Conservation (phyloP, 257 asterid genomes). For the Solanum stenotomum region DNA sequence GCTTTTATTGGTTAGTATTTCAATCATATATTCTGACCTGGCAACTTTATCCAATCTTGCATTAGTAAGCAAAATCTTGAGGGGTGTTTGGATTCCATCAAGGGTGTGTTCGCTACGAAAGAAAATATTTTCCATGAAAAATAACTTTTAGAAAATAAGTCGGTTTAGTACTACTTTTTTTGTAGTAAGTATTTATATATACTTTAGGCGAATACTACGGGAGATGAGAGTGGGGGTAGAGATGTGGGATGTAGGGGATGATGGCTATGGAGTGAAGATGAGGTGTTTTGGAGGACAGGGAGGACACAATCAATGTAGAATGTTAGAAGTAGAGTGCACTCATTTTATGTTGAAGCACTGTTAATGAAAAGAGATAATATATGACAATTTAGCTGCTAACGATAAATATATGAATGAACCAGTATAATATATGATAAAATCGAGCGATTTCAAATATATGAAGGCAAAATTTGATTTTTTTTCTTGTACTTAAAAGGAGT, state of each 20-base stretch:
- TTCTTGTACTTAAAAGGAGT: neutral
- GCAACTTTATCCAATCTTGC: neutral
- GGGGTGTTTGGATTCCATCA: neutral
- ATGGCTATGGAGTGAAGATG: too few species aligned
- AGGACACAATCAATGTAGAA: neutral
- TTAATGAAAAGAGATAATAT: too few species aligned
- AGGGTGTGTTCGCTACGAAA: neutral
- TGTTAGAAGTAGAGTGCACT: neutral
- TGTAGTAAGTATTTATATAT: too few species aligned
- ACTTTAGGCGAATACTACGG: accelerated
- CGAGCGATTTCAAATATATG: neutral
- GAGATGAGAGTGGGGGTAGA: neutral
- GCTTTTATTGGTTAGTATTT: neutral
- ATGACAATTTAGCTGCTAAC: accelerated
- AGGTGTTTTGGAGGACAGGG: accelerated
- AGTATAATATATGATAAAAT: neutral
- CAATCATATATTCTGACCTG: neutral
- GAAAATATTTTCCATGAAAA: neutral
- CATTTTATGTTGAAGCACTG: too few species aligned
- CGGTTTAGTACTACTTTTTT: too few species aligned
- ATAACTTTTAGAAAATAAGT: too few species aligned
- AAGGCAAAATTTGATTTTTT: neutral
- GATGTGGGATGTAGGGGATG: neutral
- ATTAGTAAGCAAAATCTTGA: neutral
- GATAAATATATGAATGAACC: neutral